Percentiles rank a stretch among this genome's conserved stretches.
Evolutionary conservation across 2,329 filamentous ascomycete species (phyloP).

Genomic region (Colletotrichum horii): DNA sequence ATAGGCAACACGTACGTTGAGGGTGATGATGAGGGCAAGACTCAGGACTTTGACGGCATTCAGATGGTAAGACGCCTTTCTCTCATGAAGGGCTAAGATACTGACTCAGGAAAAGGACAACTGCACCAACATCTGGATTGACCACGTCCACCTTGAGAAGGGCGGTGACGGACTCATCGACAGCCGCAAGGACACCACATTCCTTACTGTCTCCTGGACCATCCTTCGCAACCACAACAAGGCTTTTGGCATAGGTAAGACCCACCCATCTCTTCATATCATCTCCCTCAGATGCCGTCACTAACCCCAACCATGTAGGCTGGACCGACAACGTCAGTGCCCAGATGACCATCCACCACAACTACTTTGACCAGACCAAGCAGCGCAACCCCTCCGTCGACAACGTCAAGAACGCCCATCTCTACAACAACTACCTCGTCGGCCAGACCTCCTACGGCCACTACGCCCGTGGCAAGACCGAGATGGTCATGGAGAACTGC

Average conservation of each 20-base stretch:
- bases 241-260: constrained; percentile 29
- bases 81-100: accelerated
- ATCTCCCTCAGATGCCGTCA: neutral
- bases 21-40: constrained; percentile 26
- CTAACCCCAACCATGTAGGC: constrained; percentile 1
- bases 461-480: constrained; percentile 27
- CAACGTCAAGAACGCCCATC: constrained; percentile 28
- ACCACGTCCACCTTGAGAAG: constrained; percentile 27
- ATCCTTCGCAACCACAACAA: constrained; percentile 30
- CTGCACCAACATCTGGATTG: constrained; percentile 30
- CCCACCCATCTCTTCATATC: too few species aligned
- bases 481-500: constrained; percentile 30
- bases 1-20: constrained; percentile 21
- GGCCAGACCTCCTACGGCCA: constrained; percentile 28
- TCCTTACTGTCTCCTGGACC: constrained; percentile 28
- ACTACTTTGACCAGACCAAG: constrained; percentile 27
- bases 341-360: constrained; percentile 29
- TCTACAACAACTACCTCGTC: constrained; percentile 32
- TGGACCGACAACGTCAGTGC: constrained; percentile 30
- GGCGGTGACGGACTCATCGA: constrained; percentile 29
- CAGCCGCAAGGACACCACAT: constrained; percentile 30
- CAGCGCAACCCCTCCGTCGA: constrained; percentile 30
- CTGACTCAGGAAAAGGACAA: neutral
- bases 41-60: constrained; percentile 28
- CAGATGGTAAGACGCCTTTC: constrained; percentile 20